Percentiles rank a stretch among this genome's conserved stretches.
phyloP scores from a whole-genome alignment of 2,329 filamentous ascomycete species.

The Cytospora piceae region DNA sequence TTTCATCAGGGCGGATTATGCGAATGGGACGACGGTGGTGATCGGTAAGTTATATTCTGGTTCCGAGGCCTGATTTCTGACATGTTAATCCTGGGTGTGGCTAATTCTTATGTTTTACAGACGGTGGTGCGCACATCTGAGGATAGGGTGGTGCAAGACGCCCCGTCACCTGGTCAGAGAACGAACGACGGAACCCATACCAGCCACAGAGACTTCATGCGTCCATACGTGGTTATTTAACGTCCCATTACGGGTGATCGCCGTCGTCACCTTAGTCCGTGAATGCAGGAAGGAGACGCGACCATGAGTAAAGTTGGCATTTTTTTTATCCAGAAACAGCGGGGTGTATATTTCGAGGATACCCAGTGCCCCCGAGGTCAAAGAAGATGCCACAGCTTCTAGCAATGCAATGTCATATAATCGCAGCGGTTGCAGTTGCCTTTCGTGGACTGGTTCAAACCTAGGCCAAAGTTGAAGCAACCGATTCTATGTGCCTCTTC shows the following conservation, averaged over 20 bases:
- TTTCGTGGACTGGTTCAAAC: no score
- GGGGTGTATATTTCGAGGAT: background rate
- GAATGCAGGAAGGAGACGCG: no score
- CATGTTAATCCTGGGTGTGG: background rate
- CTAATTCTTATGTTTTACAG: conserved; percentile 4
- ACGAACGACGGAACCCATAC: background rate
- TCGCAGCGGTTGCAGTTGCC: no score
- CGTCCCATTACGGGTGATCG: no score
- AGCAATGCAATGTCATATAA: background rate
- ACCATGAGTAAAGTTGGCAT: background rate
- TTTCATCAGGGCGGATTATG: conserved; percentile 36
- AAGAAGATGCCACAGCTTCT: background rate
- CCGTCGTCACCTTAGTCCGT: no score
- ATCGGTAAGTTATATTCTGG: conserved; percentile 33
- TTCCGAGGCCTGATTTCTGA: background rate
- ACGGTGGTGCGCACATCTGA: conserved; percentile 25
- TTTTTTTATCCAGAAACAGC: background rate
- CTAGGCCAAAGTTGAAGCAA: no score
- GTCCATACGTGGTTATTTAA: background rate
- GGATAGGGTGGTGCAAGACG: background rate
- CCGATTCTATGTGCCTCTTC: no score
- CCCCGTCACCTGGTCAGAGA: no score
- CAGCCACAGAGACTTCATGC: background rate
- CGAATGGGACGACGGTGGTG: conserved; percentile 36
- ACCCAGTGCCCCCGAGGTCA: background rate